These are phyloP conservation scores for Colletotrichum simmondsii DNA, from an alignment of 2,329 filamentous ascomycete genomes.

Conservation along the genomic window DNA sequence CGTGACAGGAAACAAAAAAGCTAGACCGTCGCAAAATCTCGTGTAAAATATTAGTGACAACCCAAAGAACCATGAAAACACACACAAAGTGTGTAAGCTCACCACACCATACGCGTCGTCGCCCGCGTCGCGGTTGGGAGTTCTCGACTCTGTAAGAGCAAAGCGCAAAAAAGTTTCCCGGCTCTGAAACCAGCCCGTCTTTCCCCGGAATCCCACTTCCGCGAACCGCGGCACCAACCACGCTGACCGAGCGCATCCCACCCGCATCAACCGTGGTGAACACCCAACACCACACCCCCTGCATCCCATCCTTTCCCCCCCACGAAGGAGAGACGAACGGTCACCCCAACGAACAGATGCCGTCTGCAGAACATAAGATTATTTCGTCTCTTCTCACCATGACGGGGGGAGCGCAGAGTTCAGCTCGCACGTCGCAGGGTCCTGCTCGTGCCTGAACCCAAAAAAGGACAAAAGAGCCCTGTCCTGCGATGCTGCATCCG, in stretches of 20 bases:
- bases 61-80: not conserved
- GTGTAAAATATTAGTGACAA: not conserved
- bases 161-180: not conserved
- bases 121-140: not conserved
- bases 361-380: not conserved
- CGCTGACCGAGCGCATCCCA: constrained; percentile 7
- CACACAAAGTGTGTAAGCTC: not conserved
- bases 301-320: not conserved
- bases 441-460: constrained; percentile 2
- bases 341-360: not conserved
- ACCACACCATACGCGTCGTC: not conserved
- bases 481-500: not conserved
- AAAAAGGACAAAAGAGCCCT: not conserved
- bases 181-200: constrained; percentile 25
- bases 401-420: not conserved
- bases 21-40: constrained; percentile 2
- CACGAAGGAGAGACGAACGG: constrained; percentile 1
- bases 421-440: constrained; percentile 8
- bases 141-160: not conserved
- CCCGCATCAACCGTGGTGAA: not conserved
- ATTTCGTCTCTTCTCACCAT: not conserved
- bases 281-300: not conserved
- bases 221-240: constrained; percentile 11
- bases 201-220: constrained; percentile 20
- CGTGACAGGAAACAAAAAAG: not conserved